Base-by-base conservation (phyloP, 768 basidiomycete species). In the Gelatoporia subvermispora region DNA sequence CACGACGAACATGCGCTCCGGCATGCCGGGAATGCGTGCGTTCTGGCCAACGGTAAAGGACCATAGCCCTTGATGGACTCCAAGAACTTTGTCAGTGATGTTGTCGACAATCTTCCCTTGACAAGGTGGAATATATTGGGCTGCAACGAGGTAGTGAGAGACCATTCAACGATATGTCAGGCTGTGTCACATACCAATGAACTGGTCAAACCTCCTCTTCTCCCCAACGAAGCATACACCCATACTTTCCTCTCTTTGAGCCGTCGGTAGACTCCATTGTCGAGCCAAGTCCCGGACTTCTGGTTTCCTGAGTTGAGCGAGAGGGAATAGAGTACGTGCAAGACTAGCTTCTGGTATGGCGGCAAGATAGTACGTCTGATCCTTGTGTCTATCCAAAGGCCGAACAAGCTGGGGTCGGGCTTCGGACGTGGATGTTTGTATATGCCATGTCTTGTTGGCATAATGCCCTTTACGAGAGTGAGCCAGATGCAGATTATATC, bases 151-250 rank as follows among this genome's bases (percentile, higher is more conserved):
- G n/a, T 20, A 10, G 4, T 35, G 16, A 20, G n/a, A n/a, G n/a
- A n/a, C n/a, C n/a, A n/a, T n/a, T n/a, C n/a, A n/a, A n/a, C n/a
- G n/a, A n/a, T n/a, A n/a, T n/a, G n/a, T n/a, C n/a, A 35, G 16
- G 15, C 13, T 23, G 35, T 34, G 17, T 43, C n/a, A 66, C 77
- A 52, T 51, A 87, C 90, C 77, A 42, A 94, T 64, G 61, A 94
- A 97, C 8, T 77, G 67, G 22, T 74, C 71, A 55, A 95, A 94
- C 41, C 70, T 76, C 9, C 74, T 72, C 59, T 85, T 81, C 60
- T 93, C 80, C 4, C 93, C 94, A 1, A 98, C 83, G 54, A 98
- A 98, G 60, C 94, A 98, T 16, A 98, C 77, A 0, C 94, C 94
- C 81, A 95, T 93, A 65, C 89, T 93, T 61, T 98, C 94, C 16